A percentile compares a stretch with the other conserved stretches of the same genome.
Evolutionary conservation across 371 early-diverging fungal genomes (phyloP).

Genomic region (Quaeritorhiza haematococci): DNA sequence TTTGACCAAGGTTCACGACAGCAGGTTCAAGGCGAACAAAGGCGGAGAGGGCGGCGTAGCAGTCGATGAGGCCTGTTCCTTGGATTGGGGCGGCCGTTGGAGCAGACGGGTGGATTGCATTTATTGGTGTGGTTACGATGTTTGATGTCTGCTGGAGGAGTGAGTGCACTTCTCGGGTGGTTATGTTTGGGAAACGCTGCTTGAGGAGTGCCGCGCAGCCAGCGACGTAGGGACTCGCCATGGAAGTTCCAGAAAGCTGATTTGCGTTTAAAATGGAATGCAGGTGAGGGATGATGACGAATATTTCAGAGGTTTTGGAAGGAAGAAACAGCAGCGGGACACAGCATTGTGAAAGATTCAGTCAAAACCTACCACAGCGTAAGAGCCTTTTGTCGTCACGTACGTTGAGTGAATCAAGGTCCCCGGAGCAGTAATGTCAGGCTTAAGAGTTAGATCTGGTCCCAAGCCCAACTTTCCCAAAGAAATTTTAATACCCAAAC

Average conservation of each 20-base stretch:
- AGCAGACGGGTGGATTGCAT: too few relatives aligned
- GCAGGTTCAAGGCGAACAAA: too few relatives aligned
- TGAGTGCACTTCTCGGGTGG: constrained; percentile 6
- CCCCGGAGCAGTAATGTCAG: constrained; percentile 1
- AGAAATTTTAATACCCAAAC: too few relatives aligned
- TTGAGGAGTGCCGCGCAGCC: constrained; percentile 27
- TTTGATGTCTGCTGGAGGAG: constrained; percentile 35
- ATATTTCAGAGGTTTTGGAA: not conserved
- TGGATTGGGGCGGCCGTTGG: constrained; percentile 57
- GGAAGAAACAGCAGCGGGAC: not conserved
- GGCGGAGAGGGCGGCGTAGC: constrained; percentile 50
- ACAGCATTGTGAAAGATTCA: not conserved
- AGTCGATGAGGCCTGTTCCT: constrained; percentile 72
- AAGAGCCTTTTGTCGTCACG: not conserved
- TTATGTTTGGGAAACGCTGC: not conserved
- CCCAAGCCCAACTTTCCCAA: too few relatives aligned
- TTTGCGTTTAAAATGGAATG: too few relatives aligned
- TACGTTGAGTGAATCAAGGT: not conserved
- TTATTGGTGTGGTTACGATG: constrained; percentile 30
- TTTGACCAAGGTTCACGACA: too few relatives aligned
- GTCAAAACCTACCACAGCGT: not conserved
- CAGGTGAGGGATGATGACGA: too few relatives aligned
- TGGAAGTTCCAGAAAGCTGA: constrained; percentile 41
- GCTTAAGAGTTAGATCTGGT: not conserved
- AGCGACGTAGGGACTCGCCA: constrained; percentile 40